Evolutionary conservation across 2,329 filamentous ascomycete genomes (phyloP), one percentile per base, ranked within the genome.

Genomic region (Colletotrichum liaoningense): DNA sequence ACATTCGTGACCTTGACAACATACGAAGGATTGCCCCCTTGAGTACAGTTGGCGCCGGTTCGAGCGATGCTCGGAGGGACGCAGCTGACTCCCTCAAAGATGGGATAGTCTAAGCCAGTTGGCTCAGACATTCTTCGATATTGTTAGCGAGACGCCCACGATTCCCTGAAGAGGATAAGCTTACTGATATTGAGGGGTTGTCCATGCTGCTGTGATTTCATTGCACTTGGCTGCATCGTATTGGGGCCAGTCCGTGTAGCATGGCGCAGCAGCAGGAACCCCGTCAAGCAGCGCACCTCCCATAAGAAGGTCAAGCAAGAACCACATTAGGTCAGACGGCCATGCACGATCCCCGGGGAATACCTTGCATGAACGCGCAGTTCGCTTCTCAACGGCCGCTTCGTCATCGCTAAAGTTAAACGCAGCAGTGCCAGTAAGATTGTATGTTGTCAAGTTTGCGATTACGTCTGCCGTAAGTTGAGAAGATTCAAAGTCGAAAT

Each of bases 51-150:
- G 35, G 67, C 67, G n/a, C 46, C 33, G 19, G 54, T n/a, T 1
- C 59, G 67, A 9, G 59, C 54, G 22, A 69, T 7, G 11, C 52
- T 69, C 7, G 74, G 74, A 16, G 74, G 74, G 14, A 74, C 19
- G 22, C 74, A 83, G 49, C 84, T 71, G 24, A 85, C 83, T 22
- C 84, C 81, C 76, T 89, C 87, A 67, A 91, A 84, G 67, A 84
- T 79, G 67, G 90, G 88, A 7, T 84, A 87, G 75, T 90, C 88
- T 77, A 90, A 88, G 1, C 88, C 89, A 0, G 88, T 90, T 33
- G 67, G 59, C 7, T 64, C 67, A 6, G 60, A 69, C n/a, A 26
- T 35, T 16, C 67, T 69, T 1, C n/a, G 14, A 1, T 11, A 12
- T 67, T n/a, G 54, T 42, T 26, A 38, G 30, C 16, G 9, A 12